Base-by-base conservation (phyloP, 345 rosid genomes). In the Salix caprea region DNA sequence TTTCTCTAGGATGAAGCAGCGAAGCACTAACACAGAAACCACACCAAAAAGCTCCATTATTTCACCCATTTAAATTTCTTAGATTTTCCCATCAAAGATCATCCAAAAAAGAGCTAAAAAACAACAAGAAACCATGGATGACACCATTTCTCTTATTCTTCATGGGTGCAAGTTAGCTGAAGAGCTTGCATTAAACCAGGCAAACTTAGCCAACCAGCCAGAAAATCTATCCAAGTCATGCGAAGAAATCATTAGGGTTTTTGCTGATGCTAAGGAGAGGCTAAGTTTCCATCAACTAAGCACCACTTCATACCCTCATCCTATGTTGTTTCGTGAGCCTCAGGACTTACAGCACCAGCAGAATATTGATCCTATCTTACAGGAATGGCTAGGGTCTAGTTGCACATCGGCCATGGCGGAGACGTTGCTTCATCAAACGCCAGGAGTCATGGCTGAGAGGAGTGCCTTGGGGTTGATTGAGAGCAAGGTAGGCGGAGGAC, bases 171-270 rank as follows among this genome's bases (percentile, higher is more conserved):
- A 79, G 34, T 73, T 87, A 19, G 92, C 88, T 15, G 79, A 73
- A 32, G 87, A 83, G 3, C 88, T 92, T n/a, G 90, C 89, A 79
- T 65, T 85, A 8, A 84, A 54, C 78, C 84, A 90, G 54, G 83
- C 71, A 52, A 65, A 69, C 76, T 26, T 68, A 34, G 76, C 74
- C 67, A 73, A 32, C 65, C 87, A 76, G 28, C 89, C 85, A 34
- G 84, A 78, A 9, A 30, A 52, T 54, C 67, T 88, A 40, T 32
- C 85, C 5, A 74, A 48, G 7, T 82, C 76, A n/a, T 90, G 89
- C n/a, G 89, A 85, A 19, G 82, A 85, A 19, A 89, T 91, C 56
- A 60, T 82, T 1, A 78, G 62, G 32, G 74, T 58, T 23, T 87
- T 90, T 34, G 13, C 36, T 24, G 65, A 52, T 18, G 89, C 82